Evolutionary conservation across 2,329 filamentous ascomycete genomes (phyloP).

Genomic region (Penicillium hordei): DNA sequence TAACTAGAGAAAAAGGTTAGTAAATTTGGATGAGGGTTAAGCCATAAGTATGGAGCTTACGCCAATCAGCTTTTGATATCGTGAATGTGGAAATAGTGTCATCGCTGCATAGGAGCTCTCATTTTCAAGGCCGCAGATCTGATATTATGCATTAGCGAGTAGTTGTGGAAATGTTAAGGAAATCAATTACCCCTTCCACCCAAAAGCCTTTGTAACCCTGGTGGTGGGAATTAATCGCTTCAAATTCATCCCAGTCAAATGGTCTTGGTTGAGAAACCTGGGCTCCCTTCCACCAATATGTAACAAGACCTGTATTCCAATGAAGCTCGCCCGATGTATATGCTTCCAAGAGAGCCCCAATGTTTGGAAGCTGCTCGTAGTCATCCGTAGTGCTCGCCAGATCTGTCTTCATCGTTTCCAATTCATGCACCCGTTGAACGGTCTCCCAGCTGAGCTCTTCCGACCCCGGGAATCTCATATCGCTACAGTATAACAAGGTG

Average conservation of each 20-base stretch:
- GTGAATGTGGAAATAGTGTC: accelerated
- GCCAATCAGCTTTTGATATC: not conserved
- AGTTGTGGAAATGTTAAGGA: accelerated
- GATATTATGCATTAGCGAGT: not conserved
- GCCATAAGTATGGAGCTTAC: not conserved
- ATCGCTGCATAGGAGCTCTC: not conserved
- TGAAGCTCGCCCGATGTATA: not conserved
- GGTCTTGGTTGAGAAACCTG: slow-evolving; percentile 2
- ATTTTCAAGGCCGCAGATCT: not conserved
- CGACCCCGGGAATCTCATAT: not conserved
- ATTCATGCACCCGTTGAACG: not conserved
- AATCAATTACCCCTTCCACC: slow-evolving; percentile 2
- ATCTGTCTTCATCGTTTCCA: not conserved
- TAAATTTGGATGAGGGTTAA: not conserved
- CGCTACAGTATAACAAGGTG: not conserved
- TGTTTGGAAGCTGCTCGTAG: not conserved
- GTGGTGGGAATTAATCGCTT: not conserved
- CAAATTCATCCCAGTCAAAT: slow-evolving; percentile 11
- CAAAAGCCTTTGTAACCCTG: not conserved
- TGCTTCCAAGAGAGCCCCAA: not conserved
- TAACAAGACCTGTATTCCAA: slow-evolving; percentile 1
- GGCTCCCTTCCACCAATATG: slow-evolving; percentile 1
- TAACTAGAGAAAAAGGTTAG: not conserved
- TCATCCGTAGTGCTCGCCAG: not conserved
- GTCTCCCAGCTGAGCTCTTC: not conserved